Percentiles rank a stretch among this genome's conserved stretches.
Conservation (phyloP, 2,329 filamentous ascomycete species). For the Cladobotryum protrusum region DNA sequence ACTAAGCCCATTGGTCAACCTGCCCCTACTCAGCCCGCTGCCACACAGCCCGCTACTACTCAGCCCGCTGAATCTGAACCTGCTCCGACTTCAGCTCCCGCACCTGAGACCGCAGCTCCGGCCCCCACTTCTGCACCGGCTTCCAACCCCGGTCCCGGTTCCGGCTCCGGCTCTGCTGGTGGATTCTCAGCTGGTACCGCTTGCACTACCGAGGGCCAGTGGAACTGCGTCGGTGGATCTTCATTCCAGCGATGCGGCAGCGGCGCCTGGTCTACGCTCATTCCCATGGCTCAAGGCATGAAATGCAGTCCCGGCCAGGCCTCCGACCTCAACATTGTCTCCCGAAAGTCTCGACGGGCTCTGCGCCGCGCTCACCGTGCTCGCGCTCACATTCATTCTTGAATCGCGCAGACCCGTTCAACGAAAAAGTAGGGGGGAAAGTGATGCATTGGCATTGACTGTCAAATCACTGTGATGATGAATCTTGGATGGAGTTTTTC, state of each 20-base stretch:
- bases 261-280: constrained; percentile 42
- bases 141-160: constrained; percentile 10
- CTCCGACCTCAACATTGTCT: constrained; percentile 30
- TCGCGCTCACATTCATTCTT: constrained; percentile 4
- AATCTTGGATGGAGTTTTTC: background rate
- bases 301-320: constrained; percentile 37
- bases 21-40: constrained; percentile 14
- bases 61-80: constrained; percentile 14
- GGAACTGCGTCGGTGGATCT: constrained; percentile 47
- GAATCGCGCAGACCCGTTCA: background rate
- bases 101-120: constrained; percentile 16
- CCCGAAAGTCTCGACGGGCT: constrained; percentile 13
- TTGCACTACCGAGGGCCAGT: constrained; percentile 43
- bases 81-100: constrained; percentile 4
- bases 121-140: constrained; percentile 14
- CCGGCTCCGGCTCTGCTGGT: constrained; percentile 20
- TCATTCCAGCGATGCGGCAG: constrained; percentile 51
- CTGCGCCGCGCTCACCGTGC: constrained; percentile 25
- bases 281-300: constrained; percentile 40
- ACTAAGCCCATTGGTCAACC: constrained; percentile 20
- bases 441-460: no score
- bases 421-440: background rate
- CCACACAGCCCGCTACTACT: constrained; percentile 16
- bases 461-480: background rate
- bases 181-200: constrained; percentile 35